phyloP scores from a whole-genome alignment of 2,329 filamentous ascomycete species.

The Thelonectria olida region DNA sequence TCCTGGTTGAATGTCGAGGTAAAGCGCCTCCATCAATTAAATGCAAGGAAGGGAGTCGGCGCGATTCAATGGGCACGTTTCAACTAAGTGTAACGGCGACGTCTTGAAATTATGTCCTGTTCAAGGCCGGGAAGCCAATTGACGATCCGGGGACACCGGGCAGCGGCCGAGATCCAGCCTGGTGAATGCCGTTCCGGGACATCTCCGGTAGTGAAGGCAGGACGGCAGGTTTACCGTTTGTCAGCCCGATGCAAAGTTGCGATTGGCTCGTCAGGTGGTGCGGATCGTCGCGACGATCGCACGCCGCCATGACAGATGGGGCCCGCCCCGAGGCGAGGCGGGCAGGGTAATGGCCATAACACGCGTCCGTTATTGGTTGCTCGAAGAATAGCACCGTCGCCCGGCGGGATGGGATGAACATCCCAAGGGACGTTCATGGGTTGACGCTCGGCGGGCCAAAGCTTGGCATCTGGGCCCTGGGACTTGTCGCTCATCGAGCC shows the following conservation, averaged over 20 bases:
- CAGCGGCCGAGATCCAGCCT: not conserved
- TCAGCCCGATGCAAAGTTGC: slow-evolving; percentile 41
- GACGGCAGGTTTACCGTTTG: slow-evolving; percentile 25
- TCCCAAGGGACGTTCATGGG: slow-evolving; percentile 8
- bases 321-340: slow-evolving; percentile 32
- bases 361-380: slow-evolving; percentile 29
- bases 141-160: slow-evolving; percentile 12
- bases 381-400: slow-evolving; percentile 23
- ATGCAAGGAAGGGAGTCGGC: not conserved
- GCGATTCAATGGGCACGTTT: not conserved
- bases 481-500: not conserved
- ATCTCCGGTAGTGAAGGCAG: slow-evolving; percentile 7
- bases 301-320: slow-evolving; percentile 38
- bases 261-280: slow-evolving; percentile 45
- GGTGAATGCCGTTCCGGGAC: not conserved
- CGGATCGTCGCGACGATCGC: slow-evolving; percentile 41
- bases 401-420: slow-evolving; percentile 16
- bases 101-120: not conserved
- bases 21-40: slow-evolving; percentile 22
- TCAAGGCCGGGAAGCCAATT: not conserved
- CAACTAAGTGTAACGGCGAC: slow-evolving; percentile 5
- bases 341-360: slow-evolving; percentile 28
- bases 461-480: not conserved
- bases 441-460: slow-evolving; percentile 3
- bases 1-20: slow-evolving; percentile 24